A percentile compares a stretch with the other conserved stretches of the same genome.
Evolutionary conservation across 257 asterid genomes (phyloP).

Genomic region (Ajuga chamaepitys): DNA sequence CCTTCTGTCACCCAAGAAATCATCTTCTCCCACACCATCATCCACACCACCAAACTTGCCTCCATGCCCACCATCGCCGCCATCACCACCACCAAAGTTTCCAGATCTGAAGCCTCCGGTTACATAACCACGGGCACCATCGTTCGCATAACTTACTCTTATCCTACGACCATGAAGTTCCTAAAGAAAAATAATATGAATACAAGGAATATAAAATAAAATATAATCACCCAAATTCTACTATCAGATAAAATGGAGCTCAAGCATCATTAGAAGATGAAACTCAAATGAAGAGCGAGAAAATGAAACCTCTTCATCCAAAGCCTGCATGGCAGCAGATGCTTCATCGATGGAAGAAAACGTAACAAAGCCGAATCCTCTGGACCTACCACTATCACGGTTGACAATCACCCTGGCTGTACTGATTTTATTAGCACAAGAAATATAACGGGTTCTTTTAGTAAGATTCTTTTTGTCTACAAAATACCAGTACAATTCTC

Average conservation of each 20-base stretch:
- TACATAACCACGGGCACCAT: constrained; percentile 41
- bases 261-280: too few species aligned
- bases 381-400: constrained; percentile 63
- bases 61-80: not conserved
- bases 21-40: too few species aligned
- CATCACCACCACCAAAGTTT: not conserved
- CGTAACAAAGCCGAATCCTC: constrained; percentile 75
- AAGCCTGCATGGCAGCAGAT: constrained; percentile 66
- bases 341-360: constrained; percentile 50
- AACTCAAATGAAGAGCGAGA: not conserved
- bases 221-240: too few species aligned
- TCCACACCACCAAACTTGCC: not conserved
- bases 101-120: constrained; percentile 27
- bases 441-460: too few species aligned
- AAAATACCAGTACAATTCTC: not conserved
- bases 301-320: constrained; percentile 54
- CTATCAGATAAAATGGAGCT: too few species aligned
- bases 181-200: constrained; percentile 17
- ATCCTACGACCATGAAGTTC: constrained; percentile 64
- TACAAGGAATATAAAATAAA: not conserved
- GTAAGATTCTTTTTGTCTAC: too few species aligned
- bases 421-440: not conserved
- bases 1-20: not conserved
- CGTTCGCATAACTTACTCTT: constrained; percentile 56
- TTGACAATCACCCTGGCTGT: constrained; percentile 68